Percentiles rank a stretch among this genome's conserved stretches.
These are phyloP conservation scores for Pythium aristosporum DNA, from an alignment of 352 stramenopile species.

Conservation along the genomic window DNA sequence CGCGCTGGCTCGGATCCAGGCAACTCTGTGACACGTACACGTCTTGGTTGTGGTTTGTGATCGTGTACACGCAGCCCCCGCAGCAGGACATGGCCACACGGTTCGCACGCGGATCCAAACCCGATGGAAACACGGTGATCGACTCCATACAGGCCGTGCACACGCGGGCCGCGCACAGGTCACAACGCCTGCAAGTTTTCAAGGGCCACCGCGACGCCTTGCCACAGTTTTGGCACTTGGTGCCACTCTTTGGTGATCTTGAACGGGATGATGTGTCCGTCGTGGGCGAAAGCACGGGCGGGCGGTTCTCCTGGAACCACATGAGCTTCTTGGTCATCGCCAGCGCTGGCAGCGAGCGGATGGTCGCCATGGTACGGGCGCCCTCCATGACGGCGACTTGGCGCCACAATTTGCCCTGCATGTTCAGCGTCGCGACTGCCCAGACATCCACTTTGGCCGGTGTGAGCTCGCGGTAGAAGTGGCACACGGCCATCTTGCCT, in stretches of 20 bases:
- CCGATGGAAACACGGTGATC: conserved; percentile 3
- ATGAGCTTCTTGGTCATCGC: conserved; percentile 27
- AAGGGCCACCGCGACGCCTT: conserved; percentile 2
- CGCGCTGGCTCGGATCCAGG: conserved; percentile 21
- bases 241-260: not conserved
- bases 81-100: conserved; percentile 10
- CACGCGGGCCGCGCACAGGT: conserved; percentile 5
- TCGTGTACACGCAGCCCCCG: conserved; percentile 7
- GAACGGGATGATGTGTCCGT: not conserved
- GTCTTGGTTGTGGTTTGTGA: conserved; percentile 9
- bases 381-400: conserved; percentile 17
- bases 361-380: conserved; percentile 3
- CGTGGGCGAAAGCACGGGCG: conserved; percentile 9
- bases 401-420: conserved; percentile 26
- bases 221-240: conserved; percentile 21
- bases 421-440: conserved; percentile 16
- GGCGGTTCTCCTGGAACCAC: conserved; percentile 22
- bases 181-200: conserved; percentile 17
- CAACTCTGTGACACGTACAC: conserved; percentile 18
- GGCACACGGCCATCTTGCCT: conserved; percentile 27
- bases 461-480: conserved; percentile 20
- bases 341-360: conserved; percentile 17
- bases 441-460: conserved; percentile 27
- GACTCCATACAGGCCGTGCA: conserved; percentile 16
- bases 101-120: conserved; percentile 17